Percentiles rank a stretch among this genome's conserved stretches.
phyloP scores from a whole-genome alignment of 345 rosid species.

The Eucalyptus decipiens region DNA sequence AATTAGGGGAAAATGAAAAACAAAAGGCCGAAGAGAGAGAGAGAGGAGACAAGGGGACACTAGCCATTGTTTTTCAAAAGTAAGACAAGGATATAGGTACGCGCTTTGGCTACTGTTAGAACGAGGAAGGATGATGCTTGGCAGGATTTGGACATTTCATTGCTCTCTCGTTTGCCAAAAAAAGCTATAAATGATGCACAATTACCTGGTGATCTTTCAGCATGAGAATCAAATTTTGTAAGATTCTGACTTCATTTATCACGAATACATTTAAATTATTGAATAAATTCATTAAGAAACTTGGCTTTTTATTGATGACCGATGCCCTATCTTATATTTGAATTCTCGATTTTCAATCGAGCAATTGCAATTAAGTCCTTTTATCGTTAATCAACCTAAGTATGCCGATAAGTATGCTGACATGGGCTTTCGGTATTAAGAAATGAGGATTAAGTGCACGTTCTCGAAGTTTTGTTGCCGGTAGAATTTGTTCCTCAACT shows the following conservation, averaged over 20 bases:
- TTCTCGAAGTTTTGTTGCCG: neutral
- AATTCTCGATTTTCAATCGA: neutral
- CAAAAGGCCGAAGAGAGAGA: neutral
- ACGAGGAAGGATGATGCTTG: neutral
- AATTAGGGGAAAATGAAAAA: neutral
- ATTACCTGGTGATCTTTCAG: neutral
- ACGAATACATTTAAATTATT: neutral
- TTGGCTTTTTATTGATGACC: fast-evolving
- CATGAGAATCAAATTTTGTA: neutral
- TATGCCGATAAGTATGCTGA: neutral
- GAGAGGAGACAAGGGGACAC: neutral
- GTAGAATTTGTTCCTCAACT: neutral
- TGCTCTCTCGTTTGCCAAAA: neutral
- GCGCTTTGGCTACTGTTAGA: neutral
- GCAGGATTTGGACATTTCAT: neutral
- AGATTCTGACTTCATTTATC: neutral
- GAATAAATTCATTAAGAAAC: neutral
- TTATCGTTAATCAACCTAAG: neutral
- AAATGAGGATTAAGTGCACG: neutral
- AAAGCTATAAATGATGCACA: neutral
- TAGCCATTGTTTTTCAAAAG: neutral
- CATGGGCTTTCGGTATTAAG: neutral
- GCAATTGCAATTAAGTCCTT: neutral
- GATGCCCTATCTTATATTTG: neutral
- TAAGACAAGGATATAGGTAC: neutral